Base-by-base conservation (phyloP, 1,284 basidiomycete species). In the Puccinia hordei region DNA sequence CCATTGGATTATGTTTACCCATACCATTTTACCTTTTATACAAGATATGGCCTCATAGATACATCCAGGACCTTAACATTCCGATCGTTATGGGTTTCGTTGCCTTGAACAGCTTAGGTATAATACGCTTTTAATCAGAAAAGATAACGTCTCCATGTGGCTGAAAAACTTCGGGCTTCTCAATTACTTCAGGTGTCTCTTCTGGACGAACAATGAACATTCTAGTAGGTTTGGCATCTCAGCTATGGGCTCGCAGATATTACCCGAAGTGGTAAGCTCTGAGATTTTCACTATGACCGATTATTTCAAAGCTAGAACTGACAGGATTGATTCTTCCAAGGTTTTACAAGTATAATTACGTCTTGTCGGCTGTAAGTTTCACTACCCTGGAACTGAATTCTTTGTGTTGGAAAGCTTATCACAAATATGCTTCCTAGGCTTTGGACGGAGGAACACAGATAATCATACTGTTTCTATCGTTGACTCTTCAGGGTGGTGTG, bases 311-410 rank as follows among this genome's bases (percentile, higher is more conserved):
- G 19, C 10, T 30, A 66, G n/a, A 46, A 66, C 35, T 57, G 13
- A 30, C 22, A 51, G 3, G n/a, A 27, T 71, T 33, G 35, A 22
- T 55, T 5, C n/a, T 13, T 65, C 44, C 22, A 30, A 76, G 73
- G 63, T 76, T 63, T 65, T 51, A 53, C 10, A 76, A 76, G n/a
- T 76, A 76, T 46, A 78, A 78, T 27, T 78, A 78, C 55, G 46
- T 78, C 41, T 17, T 68, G 35, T 78, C 75, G 10, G 75, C 75
- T 49, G 72, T 74, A 15, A 44, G 72, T 59, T 33, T n/a, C 30
- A 24, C 8, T 19, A 24, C 12, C 13, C 27, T 19, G 1, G 24
- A 19, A 17, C 13, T 51, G 4, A 35, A 38, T 4, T 53, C n/a
- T n/a, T 41, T 4, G 10, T 15, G 5, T 51, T 49, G 15, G 6